Percentiles rank a stretch among this genome's conserved stretches.
These are phyloP conservation scores for Fusarium floridanum DNA, from an alignment of 2,329 filamentous ascomycete species.

Conservation along the genomic window DNA sequence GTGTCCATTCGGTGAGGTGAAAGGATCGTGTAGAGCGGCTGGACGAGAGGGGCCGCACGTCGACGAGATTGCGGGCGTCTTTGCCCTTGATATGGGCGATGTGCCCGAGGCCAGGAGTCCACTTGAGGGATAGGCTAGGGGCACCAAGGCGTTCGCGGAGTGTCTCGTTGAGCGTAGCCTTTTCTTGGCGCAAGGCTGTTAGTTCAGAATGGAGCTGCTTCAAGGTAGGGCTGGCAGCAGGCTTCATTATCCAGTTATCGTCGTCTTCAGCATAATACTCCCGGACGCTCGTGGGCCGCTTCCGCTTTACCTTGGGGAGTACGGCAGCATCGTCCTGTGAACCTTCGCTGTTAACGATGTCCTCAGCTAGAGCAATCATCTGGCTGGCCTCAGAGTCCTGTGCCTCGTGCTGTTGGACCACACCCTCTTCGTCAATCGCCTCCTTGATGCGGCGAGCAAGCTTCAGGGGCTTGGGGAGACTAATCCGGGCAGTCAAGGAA, in stretches of 20 bases:
- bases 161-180: constrained; percentile 67
- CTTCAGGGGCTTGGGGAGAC: constrained; percentile 73
- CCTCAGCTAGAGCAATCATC: constrained; percentile 79
- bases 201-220: constrained; percentile 77
- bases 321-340: constrained; percentile 66
- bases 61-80: constrained; percentile 63
- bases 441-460: constrained; percentile 79
- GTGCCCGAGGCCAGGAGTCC: constrained; percentile 89
- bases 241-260: constrained; percentile 75
- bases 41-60: constrained; percentile 70
- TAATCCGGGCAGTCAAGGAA: constrained; percentile 68
- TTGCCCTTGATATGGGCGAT: constrained; percentile 92
- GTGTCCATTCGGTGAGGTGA: constrained; percentile 85
- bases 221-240: constrained; percentile 75
- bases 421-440: constrained; percentile 92
- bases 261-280: constrained; percentile 72
- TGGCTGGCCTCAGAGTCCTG: constrained; percentile 79
- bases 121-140: constrained; percentile 80
- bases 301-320: constrained; percentile 67
- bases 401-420: constrained; percentile 83
- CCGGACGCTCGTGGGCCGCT: constrained; percentile 60
- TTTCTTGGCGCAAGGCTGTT: constrained; percentile 69
- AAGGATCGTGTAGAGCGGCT: constrained; percentile 89
- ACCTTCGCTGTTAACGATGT: constrained; percentile 76
- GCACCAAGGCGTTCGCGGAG: constrained; percentile 74